Evolutionary conservation across 2,329 filamentous ascomycete genomes (phyloP).

Genomic region (Xylaria sp.): DNA sequence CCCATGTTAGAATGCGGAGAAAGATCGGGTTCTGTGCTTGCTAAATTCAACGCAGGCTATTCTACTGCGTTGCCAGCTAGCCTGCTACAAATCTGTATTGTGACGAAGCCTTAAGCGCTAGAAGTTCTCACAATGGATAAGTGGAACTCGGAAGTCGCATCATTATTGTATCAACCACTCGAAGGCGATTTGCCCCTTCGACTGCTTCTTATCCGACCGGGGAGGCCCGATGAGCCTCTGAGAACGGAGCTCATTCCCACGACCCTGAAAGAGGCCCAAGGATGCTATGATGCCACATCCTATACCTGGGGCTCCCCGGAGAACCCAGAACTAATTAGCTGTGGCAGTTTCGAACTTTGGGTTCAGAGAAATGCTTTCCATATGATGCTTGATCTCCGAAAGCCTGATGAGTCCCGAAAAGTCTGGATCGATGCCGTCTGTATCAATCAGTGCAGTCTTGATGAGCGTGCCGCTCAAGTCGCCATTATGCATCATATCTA

Average conservation of each 20-base stretch:
- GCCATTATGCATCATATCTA: constrained; percentile 44
- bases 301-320: constrained; percentile 45
- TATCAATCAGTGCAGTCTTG: constrained; percentile 41
- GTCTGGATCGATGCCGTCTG: constrained; percentile 46
- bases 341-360: constrained; percentile 33
- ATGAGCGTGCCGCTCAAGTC: constrained; percentile 43
- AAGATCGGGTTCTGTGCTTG: not conserved
- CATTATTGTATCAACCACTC: constrained; percentile 50
- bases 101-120: not conserved
- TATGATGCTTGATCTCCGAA: constrained; percentile 42
- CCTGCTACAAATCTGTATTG: not conserved
- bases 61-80: not conserved
- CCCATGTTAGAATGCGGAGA: constrained; percentile 7
- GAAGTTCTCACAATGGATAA: constrained; percentile 34
- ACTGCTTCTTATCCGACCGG: constrained; percentile 39
- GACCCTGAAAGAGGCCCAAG: constrained; percentile 36
- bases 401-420: constrained; percentile 29
- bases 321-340: constrained; percentile 37
- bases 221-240: constrained; percentile 30
- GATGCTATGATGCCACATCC: constrained; percentile 41
- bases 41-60: not conserved
- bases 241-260: constrained; percentile 39
- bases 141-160: constrained; percentile 44
- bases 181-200: constrained; percentile 36
- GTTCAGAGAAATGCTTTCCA: constrained; percentile 43